These are phyloP conservation scores for Aspergillus ochraceoroseus DNA, from an alignment of 2,329 filamentous ascomycete species.

Conservation along the genomic window DNA sequence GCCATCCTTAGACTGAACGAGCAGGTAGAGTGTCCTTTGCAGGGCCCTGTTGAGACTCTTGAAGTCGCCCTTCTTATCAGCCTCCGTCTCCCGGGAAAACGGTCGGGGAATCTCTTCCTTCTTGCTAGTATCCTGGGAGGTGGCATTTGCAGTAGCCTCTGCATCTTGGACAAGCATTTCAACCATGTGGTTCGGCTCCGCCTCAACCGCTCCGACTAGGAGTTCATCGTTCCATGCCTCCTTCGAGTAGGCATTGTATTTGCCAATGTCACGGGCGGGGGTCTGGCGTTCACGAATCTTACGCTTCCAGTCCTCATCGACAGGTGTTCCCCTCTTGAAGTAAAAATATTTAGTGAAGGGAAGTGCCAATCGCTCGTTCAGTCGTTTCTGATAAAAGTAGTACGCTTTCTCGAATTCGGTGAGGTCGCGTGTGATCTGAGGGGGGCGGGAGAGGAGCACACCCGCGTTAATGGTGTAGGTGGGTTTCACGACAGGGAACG, in stretches of 20 bases:
- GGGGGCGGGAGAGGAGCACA: slow-evolving; percentile 81
- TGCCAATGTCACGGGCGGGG: slow-evolving; percentile 76
- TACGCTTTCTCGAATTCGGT: slow-evolving; percentile 87
- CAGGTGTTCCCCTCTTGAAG: slow-evolving; percentile 83
- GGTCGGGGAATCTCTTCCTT: slow-evolving; percentile 67
- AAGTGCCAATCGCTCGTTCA: slow-evolving; percentile 85
- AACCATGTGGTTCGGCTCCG: slow-evolving; percentile 59
- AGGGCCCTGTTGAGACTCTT: slow-evolving; percentile 73
- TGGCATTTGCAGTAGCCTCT: slow-evolving; percentile 47
- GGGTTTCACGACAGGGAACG: slow-evolving; percentile 33
- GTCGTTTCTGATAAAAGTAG: slow-evolving; percentile 93
- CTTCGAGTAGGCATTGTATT: slow-evolving; percentile 69
- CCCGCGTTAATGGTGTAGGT: slow-evolving; percentile 55
- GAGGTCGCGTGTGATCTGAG: slow-evolving; percentile 75
- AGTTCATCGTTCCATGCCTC: slow-evolving; percentile 91
- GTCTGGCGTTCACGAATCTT: slow-evolving; percentile 73
- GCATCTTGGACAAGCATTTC: slow-evolving; percentile 71
- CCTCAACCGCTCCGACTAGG: slow-evolving; percentile 65
- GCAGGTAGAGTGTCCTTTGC: slow-evolving; percentile 77
- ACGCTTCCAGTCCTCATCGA: slow-evolving; percentile 82
- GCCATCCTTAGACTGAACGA: slow-evolving; percentile 66
- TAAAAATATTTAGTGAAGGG: slow-evolving; percentile 91
- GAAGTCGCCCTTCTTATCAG: slow-evolving; percentile 69
- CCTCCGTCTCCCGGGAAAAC: slow-evolving; percentile 66
- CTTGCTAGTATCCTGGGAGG: slow-evolving; percentile 44